A percentile compares a stretch with the other conserved stretches of the same genome.
Conservation (phyloP, 768 basidiomycete species). For the Kwoniella sp. region DNA sequence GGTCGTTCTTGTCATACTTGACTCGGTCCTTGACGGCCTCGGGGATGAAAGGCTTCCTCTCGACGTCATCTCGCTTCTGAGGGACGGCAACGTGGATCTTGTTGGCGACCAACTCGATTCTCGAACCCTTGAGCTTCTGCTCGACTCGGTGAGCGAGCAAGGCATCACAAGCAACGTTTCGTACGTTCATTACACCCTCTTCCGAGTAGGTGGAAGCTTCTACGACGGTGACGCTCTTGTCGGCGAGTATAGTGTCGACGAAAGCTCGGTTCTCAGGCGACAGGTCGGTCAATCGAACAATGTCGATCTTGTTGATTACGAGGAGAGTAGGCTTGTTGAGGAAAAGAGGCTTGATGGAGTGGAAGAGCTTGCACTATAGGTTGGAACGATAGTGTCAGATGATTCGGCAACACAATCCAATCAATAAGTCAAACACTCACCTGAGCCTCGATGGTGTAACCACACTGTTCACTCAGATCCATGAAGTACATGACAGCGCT, state of each 20-base stretch:
- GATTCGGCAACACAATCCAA: conserved; percentile 11
- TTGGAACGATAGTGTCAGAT: conserved; percentile 3
- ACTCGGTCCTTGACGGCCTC: conserved; percentile 72
- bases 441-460: conserved; percentile 94
- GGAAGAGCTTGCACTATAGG: conserved; percentile 92
- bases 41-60: conserved; percentile 84
- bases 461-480: conserved; percentile 98
- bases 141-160: conserved; percentile 94
- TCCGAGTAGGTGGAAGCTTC: conserved; percentile 94
- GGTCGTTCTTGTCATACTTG: conserved; percentile 86
- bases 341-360: conserved; percentile 98
- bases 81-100: conserved; percentile 95
- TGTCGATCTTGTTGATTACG: conserved; percentile 97
- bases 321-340: conserved; percentile 87
- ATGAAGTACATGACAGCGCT: conserved; percentile 95
- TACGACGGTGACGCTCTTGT: conserved; percentile 69
- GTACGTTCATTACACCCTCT: conserved; percentile 96
- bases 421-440: conserved; percentile 59
- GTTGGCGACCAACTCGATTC: conserved; percentile 89
- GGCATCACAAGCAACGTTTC: conserved; percentile 92
- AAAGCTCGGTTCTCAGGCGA: conserved; percentile 72
- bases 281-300: conserved; percentile 83
- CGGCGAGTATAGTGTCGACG: conserved; percentile 78
- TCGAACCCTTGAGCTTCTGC: conserved; percentile 86
- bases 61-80: conserved; percentile 84